Conservation (phyloP, 1,139 yeast species). For the Suhomyces wounanorum region DNA sequence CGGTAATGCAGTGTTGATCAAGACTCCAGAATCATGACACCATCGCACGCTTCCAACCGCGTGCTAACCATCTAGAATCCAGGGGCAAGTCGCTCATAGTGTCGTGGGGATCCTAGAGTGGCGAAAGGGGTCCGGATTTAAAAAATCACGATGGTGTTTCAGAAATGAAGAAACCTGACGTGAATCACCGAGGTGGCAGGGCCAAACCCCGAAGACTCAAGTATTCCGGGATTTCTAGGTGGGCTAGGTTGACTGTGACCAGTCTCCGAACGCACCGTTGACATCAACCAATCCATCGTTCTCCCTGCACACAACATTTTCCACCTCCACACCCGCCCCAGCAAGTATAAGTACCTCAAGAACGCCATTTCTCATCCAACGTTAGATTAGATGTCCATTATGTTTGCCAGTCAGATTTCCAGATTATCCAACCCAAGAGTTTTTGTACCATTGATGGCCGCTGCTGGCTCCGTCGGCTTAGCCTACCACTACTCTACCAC, state of each 20-base stretch:
- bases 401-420: conserved; percentile 22
- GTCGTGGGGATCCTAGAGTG: background rate
- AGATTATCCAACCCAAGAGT: conserved; percentile 29
- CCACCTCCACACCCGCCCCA: conserved; percentile 6
- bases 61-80: background rate
- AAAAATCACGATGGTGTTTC: too few species aligned
- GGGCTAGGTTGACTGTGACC: background rate
- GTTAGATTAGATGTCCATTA: conserved; percentile 12
- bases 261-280: background rate
- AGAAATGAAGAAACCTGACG: too few species aligned
- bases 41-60: background rate
- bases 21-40: background rate
- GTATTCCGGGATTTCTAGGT: background rate
- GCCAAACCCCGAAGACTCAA: too few species aligned
- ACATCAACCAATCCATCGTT: background rate
- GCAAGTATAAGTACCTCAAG: conserved; percentile 8
- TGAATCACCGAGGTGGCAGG: too few species aligned
- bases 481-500: conserved; percentile 45
- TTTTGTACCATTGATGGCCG: conserved; percentile 37
- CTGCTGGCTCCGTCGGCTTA: conserved; percentile 56
- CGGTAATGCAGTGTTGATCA: background rate
- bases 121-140: too few species aligned
- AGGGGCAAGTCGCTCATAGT: background rate
- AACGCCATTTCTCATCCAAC: background rate
- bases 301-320: conserved; percentile 5